Conservation (phyloP, 257 asterid genomes). For the Nicotiana sylvestris region DNA sequence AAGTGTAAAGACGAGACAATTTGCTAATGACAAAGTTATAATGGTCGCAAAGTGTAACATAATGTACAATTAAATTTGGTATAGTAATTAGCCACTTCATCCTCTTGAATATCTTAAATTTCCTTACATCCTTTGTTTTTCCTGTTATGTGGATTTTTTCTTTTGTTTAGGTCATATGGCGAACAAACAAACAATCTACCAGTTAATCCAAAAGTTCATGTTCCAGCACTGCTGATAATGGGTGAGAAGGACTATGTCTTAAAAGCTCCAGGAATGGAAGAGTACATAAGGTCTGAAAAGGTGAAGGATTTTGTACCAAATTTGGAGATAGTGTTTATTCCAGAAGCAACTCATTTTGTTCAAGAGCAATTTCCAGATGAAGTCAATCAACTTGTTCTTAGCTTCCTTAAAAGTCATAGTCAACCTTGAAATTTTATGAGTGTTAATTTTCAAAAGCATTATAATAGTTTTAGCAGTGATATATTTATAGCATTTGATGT, state of each 20-base stretch:
- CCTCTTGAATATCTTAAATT: no score
- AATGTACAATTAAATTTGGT: no score
- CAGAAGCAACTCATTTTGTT: constrained; percentile 66
- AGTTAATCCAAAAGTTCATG: constrained; percentile 37
- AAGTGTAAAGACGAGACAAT: no score
- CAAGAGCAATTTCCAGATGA: constrained; percentile 63
- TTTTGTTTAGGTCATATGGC: constrained; percentile 29
- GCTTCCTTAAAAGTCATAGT: constrained; percentile 35
- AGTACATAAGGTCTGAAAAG: constrained; percentile 33
- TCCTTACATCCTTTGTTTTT: no score
- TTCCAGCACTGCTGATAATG: constrained; percentile 45
- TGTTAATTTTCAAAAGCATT: no score
- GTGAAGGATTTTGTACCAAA: constrained; percentile 46
- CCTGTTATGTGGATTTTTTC: no score
- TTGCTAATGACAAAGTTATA: no score
- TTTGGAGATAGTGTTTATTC: constrained; percentile 40
- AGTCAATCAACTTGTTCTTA: constrained; percentile 40
- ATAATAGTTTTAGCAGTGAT: no score
- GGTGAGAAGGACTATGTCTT: constrained; percentile 51
- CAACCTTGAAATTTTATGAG: not conserved
- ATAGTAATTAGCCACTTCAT: no score
- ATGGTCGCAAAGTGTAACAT: no score
- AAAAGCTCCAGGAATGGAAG: constrained; percentile 51
- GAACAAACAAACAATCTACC: not conserved
- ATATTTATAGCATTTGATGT: no score